Evolutionary conservation across 1,139 yeast genomes (phyloP), one percentile per base, ranked within the genome.

Genomic region (Blastobotrys aristatus): DNA sequence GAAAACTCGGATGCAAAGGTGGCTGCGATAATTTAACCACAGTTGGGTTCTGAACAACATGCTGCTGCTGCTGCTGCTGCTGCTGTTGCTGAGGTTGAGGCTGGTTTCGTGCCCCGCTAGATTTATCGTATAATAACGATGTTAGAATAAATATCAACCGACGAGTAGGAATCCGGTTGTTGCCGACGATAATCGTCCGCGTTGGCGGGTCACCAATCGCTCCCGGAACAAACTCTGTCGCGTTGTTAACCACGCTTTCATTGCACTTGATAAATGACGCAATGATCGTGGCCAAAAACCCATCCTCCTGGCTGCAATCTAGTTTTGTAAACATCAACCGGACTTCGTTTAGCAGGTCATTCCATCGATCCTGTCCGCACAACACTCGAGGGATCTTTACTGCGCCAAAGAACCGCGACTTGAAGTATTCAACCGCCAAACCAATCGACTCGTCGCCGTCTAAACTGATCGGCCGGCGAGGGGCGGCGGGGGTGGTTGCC

Each of bases 321-420:
- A 45, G 34, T 14, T 35, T 40, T 5, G 38, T 18, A 36, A 36
- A 24, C 27, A 41, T 40, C 36, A 24, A 31, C 37, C 39, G 21
- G 40, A 60, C 46, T 44, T 58, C 57, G 13, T 51, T 50, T 24
- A 50, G 49, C 11, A 60, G 49, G 40, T 58, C 62, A 1, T 51
- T 43, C 63, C 62, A 60, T 29, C 60, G 46, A 32, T 57, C 54
- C 40, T 60, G 64, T 13, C 65, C 65, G 42, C 63, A 61, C 13
- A 61, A 41, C 6, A 61, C 63, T 5, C 65, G 50, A 4, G 65
- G 65, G n/a, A 60, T 57, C 16, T 55, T 50, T 24, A 59, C 50
- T 3, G 54, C 56, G 17, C 52, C 51, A 26, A 50, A 46, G 41
- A 57, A 55, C 33, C 62, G 49, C 29, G 49, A 40, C 40, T 48